Conservation (phyloP, 139 green algal genomes). For the Edaphochlamys debaryana region DNA sequence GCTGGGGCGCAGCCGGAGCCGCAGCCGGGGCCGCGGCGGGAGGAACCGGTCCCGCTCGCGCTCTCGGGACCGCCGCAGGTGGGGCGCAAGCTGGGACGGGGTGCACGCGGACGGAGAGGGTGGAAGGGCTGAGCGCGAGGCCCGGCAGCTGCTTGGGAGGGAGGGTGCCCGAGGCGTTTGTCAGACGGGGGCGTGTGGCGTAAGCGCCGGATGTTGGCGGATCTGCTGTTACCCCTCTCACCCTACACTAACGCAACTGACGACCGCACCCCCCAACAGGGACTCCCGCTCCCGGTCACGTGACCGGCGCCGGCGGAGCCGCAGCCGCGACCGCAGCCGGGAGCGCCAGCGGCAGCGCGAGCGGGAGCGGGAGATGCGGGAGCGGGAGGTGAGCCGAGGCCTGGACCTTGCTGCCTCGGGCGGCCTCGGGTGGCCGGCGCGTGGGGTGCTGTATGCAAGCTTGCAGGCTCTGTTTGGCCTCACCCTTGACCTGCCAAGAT, state of each 20-base stretch:
- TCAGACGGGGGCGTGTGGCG: no score
- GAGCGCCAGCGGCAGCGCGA: constrained; percentile 26
- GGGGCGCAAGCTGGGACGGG: neutral
- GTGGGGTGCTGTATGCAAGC: no score
- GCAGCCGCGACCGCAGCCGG: constrained; percentile 32
- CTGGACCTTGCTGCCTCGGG: no score
- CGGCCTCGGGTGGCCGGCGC: no score
- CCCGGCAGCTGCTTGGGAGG: neutral
- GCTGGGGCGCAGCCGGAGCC: neutral
- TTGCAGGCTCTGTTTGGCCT: no score
- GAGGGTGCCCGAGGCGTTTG: neutral
- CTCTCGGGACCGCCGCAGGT: constrained; percentile 18
- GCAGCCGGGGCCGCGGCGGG: constrained; percentile 9
- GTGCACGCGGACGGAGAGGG: neutral
- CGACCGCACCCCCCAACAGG: neutral
- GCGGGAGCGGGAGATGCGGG: constrained; percentile 12
- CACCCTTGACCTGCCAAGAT: no score
- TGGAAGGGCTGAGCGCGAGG: neutral
- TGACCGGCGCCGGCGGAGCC: constrained; percentile 7
- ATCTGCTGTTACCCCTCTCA: no score
- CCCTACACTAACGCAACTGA: no score
- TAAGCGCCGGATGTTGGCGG: no score
- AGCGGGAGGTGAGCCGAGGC: no score
- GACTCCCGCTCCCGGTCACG: neutral
- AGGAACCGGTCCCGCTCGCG: neutral